phyloP scores from a whole-genome alignment of 1,284 basidiomycete genomes.

The Chiua sp. region DNA sequence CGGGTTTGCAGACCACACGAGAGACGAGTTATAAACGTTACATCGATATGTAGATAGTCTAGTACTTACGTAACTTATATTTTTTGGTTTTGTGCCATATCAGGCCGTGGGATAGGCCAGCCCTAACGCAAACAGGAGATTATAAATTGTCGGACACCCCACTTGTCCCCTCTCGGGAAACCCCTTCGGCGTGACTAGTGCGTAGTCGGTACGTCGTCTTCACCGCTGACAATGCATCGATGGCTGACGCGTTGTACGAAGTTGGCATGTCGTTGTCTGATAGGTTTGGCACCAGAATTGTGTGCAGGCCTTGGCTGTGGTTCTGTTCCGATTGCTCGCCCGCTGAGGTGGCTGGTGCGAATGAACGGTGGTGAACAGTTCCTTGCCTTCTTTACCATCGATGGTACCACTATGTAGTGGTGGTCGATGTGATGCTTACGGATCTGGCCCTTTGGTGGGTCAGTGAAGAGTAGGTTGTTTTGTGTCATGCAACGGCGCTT shows the following conservation, averaged over 20 bases:
- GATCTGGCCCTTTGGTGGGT: slow-evolving; percentile 27
- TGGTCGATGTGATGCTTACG: slow-evolving; percentile 28
- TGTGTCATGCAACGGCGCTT: accelerated
- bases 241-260: slow-evolving; percentile 11
- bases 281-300: slow-evolving; percentile 7
- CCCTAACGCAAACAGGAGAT: slow-evolving; percentile 27
- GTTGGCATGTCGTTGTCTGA: slow-evolving; percentile 28
- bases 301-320: slow-evolving; percentile 9
- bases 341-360: slow-evolving; percentile 3
- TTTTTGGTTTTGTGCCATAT: slow-evolving; percentile 9
- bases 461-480: slow-evolving; percentile 28
- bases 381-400: slow-evolving; percentile 20
- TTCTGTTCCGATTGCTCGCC: background rate
- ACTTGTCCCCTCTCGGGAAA: slow-evolving; percentile 28
- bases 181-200: slow-evolving; percentile 38
- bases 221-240: background rate
- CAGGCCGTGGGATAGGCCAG: slow-evolving; percentile 33
- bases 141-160: slow-evolving; percentile 24
- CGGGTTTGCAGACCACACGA: slow-evolving; percentile 18
- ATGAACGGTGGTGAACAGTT: slow-evolving; percentile 23
- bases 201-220: slow-evolving; percentile 15
- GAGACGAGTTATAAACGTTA: slow-evolving; percentile 34
- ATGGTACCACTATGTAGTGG: slow-evolving; percentile 13
- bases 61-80: background rate
- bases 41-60: slow-evolving; percentile 6